A percentile compares a stretch with the other conserved stretches of the same genome.
Conservation (phyloP, 2,329 filamentous ascomycete species). For the Penicillium sp. region DNA sequence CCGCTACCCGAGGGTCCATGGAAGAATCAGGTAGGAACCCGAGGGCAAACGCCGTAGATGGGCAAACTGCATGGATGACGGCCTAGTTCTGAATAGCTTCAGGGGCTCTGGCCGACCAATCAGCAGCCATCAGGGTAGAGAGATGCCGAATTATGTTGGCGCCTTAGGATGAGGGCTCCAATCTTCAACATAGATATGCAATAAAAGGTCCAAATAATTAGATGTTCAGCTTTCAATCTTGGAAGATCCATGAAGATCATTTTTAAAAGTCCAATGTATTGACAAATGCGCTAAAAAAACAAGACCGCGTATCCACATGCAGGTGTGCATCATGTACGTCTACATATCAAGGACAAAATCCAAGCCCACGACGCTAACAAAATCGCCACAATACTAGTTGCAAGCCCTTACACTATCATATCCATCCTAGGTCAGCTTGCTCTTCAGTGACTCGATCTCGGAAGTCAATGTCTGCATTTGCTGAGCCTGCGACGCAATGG, state of each 20-base stretch:
- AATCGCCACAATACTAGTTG: constrained; percentile 3
- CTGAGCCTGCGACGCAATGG: constrained; percentile 73
- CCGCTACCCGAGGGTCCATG: too few relatives aligned
- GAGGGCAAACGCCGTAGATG: too few relatives aligned
- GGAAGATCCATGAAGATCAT: background rate
- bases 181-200: too few relatives aligned
- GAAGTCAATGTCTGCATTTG: constrained; percentile 68
- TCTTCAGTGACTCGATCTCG: constrained; percentile 80
- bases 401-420: background rate
- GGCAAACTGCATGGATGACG: too few relatives aligned
- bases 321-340: constrained; percentile 13
- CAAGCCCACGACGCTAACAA: background rate
- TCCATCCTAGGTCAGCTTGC: constrained; percentile 57
- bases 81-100: too few relatives aligned
- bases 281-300: constrained; percentile 25
- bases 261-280: constrained; percentile 21
- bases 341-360: constrained; percentile 10
- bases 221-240: too few relatives aligned
- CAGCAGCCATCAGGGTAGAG: too few relatives aligned
- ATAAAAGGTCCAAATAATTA: background rate
- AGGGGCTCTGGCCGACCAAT: too few relatives aligned
- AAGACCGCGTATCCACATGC: constrained; percentile 23
- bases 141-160: too few relatives aligned
- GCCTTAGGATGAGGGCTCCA: too few relatives aligned
- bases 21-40: too few relatives aligned